Evolutionary conservation across 2,329 filamentous ascomycete genomes (phyloP).

Genomic region (Pestalotiopsis fici): DNA sequence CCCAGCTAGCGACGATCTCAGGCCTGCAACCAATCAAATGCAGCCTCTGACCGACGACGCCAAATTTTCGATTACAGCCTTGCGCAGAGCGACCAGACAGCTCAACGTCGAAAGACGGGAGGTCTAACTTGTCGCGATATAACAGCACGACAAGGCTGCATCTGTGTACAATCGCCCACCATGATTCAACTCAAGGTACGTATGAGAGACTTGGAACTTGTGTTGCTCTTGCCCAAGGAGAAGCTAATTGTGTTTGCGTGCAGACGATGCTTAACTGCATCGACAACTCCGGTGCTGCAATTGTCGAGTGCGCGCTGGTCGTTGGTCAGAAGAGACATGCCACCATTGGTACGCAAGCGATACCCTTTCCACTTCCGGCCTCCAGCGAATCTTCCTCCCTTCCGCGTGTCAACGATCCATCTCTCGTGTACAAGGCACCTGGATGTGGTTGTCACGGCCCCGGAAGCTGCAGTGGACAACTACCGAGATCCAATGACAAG

Average conservation of each 20-base stretch:
- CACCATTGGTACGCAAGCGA: slow-evolving; percentile 72
- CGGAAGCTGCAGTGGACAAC: fast-evolving
- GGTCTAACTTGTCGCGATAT: not conserved
- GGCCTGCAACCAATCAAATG: not conserved
- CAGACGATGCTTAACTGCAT: slow-evolving; percentile 99
- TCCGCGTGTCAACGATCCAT: not conserved
- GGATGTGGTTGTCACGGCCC: not conserved
- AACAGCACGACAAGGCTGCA: not conserved
- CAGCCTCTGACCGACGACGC: not conserved
- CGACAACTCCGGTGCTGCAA: slow-evolving; percentile 97
- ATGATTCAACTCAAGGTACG: slow-evolving; percentile 91
- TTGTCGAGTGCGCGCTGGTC: slow-evolving; percentile 95
- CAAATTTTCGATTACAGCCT: slow-evolving; percentile 12
- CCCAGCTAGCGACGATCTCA: not conserved
- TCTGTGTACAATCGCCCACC: slow-evolving; percentile 38
- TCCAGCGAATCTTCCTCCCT: slow-evolving; percentile 1
- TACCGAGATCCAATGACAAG: not conserved
- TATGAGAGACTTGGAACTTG: not conserved
- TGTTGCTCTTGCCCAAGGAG: not conserved
- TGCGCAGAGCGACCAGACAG: not conserved
- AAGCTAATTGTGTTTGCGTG: not conserved
- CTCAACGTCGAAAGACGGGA: not conserved
- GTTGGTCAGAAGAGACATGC: slow-evolving; percentile 88
- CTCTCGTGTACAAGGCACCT: slow-evolving; percentile 2
- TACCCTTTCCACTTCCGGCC: not conserved